Percentiles rank a stretch among this genome's conserved stretches.
These are phyloP conservation scores for Colletotrichum somersetense DNA, from an alignment of 2,329 filamentous ascomycete species.

Conservation along the genomic window DNA sequence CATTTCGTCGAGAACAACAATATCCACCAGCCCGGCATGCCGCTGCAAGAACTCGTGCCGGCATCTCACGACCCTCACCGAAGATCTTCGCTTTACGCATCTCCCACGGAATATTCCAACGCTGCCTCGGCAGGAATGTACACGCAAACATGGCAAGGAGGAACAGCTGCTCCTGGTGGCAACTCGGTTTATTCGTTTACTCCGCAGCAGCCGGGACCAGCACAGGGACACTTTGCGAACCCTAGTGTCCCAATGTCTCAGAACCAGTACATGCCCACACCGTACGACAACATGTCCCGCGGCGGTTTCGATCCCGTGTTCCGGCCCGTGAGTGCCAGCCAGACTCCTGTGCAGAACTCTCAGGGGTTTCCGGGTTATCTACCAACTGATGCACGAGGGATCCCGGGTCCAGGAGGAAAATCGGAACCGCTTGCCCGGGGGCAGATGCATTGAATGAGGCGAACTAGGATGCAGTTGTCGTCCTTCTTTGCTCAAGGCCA, in stretches of 20 bases:
- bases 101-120: constrained; percentile 59
- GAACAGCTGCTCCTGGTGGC: constrained; percentile 56
- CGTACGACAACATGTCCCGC: constrained; percentile 53
- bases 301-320: constrained; percentile 53
- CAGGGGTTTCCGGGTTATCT: constrained; percentile 52
- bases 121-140: constrained; percentile 57
- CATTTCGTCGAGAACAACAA: constrained; percentile 55
- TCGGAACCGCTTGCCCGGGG: constrained; percentile 32
- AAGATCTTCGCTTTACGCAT: constrained; percentile 59
- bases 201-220: constrained; percentile 52
- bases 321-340: constrained; percentile 49
- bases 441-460: constrained; percentile 35
- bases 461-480: background rate
- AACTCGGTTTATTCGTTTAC: constrained; percentile 62
- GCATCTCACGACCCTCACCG: constrained; percentile 60
- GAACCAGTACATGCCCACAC: constrained; percentile 53
- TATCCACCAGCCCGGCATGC: constrained; percentile 53
- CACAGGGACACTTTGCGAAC: constrained; percentile 50
- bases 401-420: constrained; percentile 43
- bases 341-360: constrained; percentile 48
- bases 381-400: constrained; percentile 49
- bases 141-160: constrained; percentile 58
- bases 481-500: background rate
- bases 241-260: constrained; percentile 51
- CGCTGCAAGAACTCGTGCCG: constrained; percentile 60